phyloP scores from a whole-genome alignment of 257 asterid genomes.

The Phtheirospermum japonicum region DNA sequence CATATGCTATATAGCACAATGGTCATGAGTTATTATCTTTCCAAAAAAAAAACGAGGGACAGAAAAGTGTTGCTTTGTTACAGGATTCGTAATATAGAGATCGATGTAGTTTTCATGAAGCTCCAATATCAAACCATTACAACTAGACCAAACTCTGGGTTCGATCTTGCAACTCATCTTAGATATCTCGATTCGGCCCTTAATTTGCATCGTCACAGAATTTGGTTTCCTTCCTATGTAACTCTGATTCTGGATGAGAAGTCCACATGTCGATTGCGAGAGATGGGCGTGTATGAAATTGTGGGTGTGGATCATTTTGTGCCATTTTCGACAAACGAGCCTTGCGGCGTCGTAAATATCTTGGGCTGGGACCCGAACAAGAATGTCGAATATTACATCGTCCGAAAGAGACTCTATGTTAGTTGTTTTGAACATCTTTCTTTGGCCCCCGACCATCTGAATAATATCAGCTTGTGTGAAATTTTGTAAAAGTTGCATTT shows the following conservation, averaged over 20 bases:
- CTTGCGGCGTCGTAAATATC: neutral
- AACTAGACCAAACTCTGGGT: neutral
- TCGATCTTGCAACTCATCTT: neutral
- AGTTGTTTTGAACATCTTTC: too few relatives aligned
- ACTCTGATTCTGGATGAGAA: neutral
- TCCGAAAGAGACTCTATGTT: neutral
- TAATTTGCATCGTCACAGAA: too few relatives aligned
- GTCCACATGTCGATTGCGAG: neutral
- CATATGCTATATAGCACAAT: neutral
- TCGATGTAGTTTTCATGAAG: too few relatives aligned
- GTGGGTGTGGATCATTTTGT: neutral
- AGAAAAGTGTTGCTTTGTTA: neutral
- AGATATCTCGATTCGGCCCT: neutral
- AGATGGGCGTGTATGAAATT: neutral
- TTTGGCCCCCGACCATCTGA: too few relatives aligned
- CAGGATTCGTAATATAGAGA: neutral
- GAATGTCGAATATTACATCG: neutral
- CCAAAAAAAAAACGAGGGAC: neutral
- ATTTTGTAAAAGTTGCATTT: too few relatives aligned
- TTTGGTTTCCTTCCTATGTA: too few relatives aligned
- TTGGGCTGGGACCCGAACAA: neutral
- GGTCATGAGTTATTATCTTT: neutral
- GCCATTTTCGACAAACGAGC: neutral
- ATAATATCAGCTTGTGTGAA: too few relatives aligned
- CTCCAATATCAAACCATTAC: constrained; percentile 6